Conservation (phyloP, 345 rosid species). For the Hibiscus trionum region DNA sequence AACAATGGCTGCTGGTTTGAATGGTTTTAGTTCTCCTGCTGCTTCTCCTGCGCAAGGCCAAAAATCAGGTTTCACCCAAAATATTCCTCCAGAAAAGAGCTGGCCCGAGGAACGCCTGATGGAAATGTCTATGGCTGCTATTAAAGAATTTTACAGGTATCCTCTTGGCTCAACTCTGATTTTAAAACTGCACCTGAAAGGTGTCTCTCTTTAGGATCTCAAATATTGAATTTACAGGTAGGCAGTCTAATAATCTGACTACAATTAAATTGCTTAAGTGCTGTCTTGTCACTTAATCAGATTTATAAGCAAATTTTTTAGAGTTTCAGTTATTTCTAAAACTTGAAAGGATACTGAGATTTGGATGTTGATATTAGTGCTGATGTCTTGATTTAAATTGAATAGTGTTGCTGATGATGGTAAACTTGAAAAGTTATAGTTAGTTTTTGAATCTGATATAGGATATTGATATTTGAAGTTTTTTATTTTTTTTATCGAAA, state of each 20-base stretch:
- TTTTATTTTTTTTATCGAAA: not conserved
- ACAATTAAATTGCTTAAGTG: not conserved
- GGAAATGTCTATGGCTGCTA: constrained; percentile 61
- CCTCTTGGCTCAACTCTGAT: not conserved
- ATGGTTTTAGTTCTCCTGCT: constrained; percentile 46
- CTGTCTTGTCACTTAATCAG: no score
- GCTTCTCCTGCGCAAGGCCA: constrained; percentile 40
- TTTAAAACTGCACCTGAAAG: not conserved
- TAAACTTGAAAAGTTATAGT: no score
- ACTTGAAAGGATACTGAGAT: no score
- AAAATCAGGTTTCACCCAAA: constrained; percentile 29
- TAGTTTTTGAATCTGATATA: not conserved
- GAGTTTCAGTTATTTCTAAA: no score
- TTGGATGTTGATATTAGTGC: no score
- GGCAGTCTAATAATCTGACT: not conserved
- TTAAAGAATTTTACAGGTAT: constrained; percentile 93
- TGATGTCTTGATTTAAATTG: no score
- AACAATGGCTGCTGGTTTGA: constrained; percentile 47
- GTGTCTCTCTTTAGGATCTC: no score
- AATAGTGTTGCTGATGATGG: no score
- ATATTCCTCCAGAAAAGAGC: constrained; percentile 38
- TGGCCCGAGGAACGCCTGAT: constrained; percentile 52
- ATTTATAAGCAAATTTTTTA: not conserved
- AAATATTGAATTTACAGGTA: not conserved
- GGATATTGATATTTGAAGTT: not conserved